Conservation (phyloP, 179 eudicot genomes). For the Nepenthes alata region DNA sequence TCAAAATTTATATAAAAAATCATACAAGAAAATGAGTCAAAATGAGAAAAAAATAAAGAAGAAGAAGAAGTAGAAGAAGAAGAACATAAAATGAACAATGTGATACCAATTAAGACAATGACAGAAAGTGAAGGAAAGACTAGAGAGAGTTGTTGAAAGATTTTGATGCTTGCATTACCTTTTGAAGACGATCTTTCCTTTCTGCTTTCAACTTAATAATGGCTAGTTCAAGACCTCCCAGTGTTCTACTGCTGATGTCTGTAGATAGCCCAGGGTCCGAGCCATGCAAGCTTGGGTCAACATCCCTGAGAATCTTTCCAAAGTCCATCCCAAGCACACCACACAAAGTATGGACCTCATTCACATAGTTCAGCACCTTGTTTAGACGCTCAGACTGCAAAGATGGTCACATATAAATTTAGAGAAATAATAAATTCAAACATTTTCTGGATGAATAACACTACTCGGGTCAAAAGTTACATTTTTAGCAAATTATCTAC, state of each 20-base stretch:
- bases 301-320: conserved; percentile 43
- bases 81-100: no score
- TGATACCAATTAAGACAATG: no score
- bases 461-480: no score
- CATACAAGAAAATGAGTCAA: conserved; percentile 1
- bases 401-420: neutral
- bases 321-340: conserved; percentile 53
- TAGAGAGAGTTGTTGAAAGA: neutral
- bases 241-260: conserved; percentile 41
- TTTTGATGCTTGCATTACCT: conserved; percentile 21
- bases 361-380: conserved; percentile 44
- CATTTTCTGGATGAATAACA: neutral
- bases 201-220: conserved; percentile 36
- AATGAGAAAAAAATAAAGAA: neutral
- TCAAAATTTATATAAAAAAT: neutral
- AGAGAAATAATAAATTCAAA: neutral
- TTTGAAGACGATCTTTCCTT: conserved; percentile 45
- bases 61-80: neutral
- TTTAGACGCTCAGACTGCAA: conserved; percentile 49
- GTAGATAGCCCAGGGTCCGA: conserved; percentile 34
- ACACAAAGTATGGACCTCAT: conserved; percentile 52
- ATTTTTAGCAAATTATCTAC: no score
- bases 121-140: neutral
- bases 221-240: conserved; percentile 45
- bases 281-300: conserved; percentile 53